phyloP scores from a whole-genome alignment of 1,139 yeast genomes.

The Saccharomyces hybrid region DNA sequence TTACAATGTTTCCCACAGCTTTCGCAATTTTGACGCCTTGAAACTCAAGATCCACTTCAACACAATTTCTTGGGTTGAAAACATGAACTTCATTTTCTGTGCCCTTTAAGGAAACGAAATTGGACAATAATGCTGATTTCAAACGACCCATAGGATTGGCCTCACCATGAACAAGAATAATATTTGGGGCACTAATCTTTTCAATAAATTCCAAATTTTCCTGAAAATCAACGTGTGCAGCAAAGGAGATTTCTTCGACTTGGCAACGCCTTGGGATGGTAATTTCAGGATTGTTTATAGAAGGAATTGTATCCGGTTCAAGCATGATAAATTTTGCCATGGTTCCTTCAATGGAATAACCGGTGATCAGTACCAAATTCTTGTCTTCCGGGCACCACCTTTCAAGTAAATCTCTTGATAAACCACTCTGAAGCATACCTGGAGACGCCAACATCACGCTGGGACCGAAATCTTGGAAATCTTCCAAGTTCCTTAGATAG shows the following conservation, averaged over 20 bases:
- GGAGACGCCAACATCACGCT: conserved; percentile 96
- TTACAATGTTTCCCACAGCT: conserved; percentile 73
- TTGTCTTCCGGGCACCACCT: conserved; percentile 97
- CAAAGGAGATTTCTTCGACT: conserved; percentile 94
- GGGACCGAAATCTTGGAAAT: conserved; percentile 88
- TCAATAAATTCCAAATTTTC: conserved; percentile 90
- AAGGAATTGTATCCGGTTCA: conserved; percentile 84
- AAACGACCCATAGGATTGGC: conserved; percentile 95
- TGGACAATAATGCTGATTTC: conserved; percentile 83
- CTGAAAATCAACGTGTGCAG: conserved; percentile 96
- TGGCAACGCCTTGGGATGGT: conserved; percentile 79
- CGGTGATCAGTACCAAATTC: conserved; percentile 81
- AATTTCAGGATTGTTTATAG: conserved; percentile 68
- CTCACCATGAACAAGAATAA: conserved; percentile 95
- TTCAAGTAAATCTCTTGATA: conserved; percentile 82
- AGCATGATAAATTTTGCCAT: conserved; percentile 85
- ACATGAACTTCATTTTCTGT: conserved; percentile 90
- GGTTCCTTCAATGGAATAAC: conserved; percentile 97
- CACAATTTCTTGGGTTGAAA: conserved; percentile 88
- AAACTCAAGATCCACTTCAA: conserved; percentile 65
- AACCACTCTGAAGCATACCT: conserved; percentile 96
- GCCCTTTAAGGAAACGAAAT: conserved; percentile 72
- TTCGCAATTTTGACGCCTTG: conserved; percentile 81
- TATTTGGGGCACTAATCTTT: conserved; percentile 71
- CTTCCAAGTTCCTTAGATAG: conserved; percentile 70